Conservation (phyloP, 2,329 filamentous ascomycete genomes). For the Hortaea sp. region DNA sequence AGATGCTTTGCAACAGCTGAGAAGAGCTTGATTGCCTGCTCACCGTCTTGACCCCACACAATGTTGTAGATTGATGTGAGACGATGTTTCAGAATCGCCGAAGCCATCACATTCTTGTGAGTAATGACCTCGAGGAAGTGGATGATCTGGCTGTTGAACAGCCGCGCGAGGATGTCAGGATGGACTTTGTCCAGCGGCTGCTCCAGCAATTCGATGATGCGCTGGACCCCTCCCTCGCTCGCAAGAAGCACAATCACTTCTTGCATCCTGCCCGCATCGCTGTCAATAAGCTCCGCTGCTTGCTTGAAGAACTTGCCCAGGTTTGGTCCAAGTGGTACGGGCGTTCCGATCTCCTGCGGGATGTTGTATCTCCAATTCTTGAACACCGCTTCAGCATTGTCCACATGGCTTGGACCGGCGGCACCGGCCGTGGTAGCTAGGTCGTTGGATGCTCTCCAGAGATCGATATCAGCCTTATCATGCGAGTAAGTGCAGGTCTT, state of each 20-base stretch:
- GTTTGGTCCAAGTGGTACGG: conserved; percentile 3
- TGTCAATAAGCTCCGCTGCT: conserved; percentile 10
- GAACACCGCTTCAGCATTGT: not conserved
- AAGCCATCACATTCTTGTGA: conserved; percentile 29
- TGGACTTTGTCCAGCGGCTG: conserved; percentile 8
- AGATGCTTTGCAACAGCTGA: too few relatives aligned
- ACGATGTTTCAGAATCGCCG: not conserved
- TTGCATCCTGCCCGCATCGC: conserved; percentile 11
- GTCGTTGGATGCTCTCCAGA: too few relatives aligned
- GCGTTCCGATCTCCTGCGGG: conserved; percentile 1
- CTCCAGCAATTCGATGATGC: conserved; percentile 4
- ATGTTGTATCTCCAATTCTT: conserved; percentile 10
- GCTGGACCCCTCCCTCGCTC: conserved; percentile 11
- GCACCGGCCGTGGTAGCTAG: too few relatives aligned
- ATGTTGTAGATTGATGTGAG: too few relatives aligned
- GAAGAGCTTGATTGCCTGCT: too few relatives aligned
- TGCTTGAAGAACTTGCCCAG: conserved; percentile 11
- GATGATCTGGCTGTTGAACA: conserved; percentile 22
- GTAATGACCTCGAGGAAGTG: conserved; percentile 35
- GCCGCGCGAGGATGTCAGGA: conserved; percentile 2
- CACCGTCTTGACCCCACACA: too few relatives aligned
- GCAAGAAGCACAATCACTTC: conserved; percentile 15
- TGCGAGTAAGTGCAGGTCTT: conserved; percentile 10
- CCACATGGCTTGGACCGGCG: too few relatives aligned
- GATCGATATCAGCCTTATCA: conserved; percentile 1